Evolutionary conservation across 2,329 filamentous ascomycete species (phyloP), one percentile per base, ranked within the genome.

Genomic region (Fusarium veterinarium): DNA sequence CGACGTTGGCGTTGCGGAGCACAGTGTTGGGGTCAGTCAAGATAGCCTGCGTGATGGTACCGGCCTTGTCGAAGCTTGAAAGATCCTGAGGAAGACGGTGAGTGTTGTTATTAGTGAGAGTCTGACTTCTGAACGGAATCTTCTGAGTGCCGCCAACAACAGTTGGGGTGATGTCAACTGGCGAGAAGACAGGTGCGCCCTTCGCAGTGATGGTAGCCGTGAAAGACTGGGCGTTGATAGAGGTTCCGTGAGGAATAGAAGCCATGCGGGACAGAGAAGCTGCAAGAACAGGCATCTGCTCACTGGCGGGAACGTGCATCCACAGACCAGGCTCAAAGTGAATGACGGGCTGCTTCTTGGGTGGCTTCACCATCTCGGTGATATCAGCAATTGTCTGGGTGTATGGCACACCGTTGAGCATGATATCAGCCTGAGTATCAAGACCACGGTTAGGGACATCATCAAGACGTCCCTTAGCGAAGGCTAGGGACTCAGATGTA

Each of bases 241-340:
- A 83, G 0, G 83, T 84, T 28, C 82, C 83, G 58, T 85, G 83
- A 2, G 83, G 83, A 31, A 84, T 85, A 5, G 81, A 82, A 7
- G 76, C 83, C 82, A 85, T 83, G 30, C 83, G 82, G 2, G 71
- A 67, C 5, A 81, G 72, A 0, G 80, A 79, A 4, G 78, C 75
- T 0, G 56, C 35, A 17, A 79, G 69, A 9, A 69, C 68, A 6
- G 72, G 72, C 72, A 68, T 67, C 23, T 58, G 51, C 4, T 71
- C 74, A 3, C 77, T 78, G 2, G 69, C 73, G 4, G 83, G 83
- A 0, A 84, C 79, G 25, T 79, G 75, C 76, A 85, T 79, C 78
- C 80, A 84, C 25, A 85, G 63, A 6, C 83, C 83, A 14, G 81
- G 76, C 67, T 85, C 83, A 31, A 82, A 81, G 72, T 85, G 83